Percentiles rank a stretch among this genome's conserved stretches.
phyloP scores from a whole-genome alignment of 2,329 filamentous ascomycete genomes.

The Scleromitrula shiraiana region DNA sequence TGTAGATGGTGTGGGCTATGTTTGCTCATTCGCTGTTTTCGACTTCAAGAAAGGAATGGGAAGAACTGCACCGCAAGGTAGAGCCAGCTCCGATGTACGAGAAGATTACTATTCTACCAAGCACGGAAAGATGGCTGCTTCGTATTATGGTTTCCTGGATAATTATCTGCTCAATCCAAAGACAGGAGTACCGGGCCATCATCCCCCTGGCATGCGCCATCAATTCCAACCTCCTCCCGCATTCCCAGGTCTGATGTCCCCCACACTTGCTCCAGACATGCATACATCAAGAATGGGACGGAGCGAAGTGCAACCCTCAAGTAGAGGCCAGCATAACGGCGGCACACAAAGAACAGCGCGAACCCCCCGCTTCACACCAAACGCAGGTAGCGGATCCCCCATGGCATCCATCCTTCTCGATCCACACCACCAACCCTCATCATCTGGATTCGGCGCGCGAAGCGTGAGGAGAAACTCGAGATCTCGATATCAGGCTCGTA shows the following conservation, averaged over 20 bases:
- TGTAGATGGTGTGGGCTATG: constrained; percentile 89
- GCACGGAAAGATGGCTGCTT: constrained; percentile 97
- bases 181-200: constrained; percentile 53
- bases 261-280: constrained; percentile 48
- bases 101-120: constrained; percentile 93
- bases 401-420: constrained; percentile 69
- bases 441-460: constrained; percentile 37
- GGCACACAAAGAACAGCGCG: constrained; percentile 30
- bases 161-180: constrained; percentile 76
- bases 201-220: constrained; percentile 46
- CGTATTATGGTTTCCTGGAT: constrained; percentile 89
- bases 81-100: constrained; percentile 48
- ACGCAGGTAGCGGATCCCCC: constrained; percentile 35
- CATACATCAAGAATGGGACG: constrained; percentile 42
- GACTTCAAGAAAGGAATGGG: constrained; percentile 81
- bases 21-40: constrained; percentile 96
- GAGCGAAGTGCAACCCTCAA: constrained; percentile 37
- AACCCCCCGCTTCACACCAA: constrained; percentile 38
- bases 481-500: constrained; percentile 38
- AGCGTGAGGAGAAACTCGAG: constrained; percentile 40
- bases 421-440: constrained; percentile 63
- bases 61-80: constrained; percentile 35
- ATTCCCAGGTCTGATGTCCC: constrained; percentile 64
- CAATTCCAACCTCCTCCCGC: constrained; percentile 68
- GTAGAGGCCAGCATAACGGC: constrained; percentile 31